Evolutionary conservation across 2,329 filamentous ascomycete species (phyloP).

Genomic region (Lecanosticta acicola): DNA sequence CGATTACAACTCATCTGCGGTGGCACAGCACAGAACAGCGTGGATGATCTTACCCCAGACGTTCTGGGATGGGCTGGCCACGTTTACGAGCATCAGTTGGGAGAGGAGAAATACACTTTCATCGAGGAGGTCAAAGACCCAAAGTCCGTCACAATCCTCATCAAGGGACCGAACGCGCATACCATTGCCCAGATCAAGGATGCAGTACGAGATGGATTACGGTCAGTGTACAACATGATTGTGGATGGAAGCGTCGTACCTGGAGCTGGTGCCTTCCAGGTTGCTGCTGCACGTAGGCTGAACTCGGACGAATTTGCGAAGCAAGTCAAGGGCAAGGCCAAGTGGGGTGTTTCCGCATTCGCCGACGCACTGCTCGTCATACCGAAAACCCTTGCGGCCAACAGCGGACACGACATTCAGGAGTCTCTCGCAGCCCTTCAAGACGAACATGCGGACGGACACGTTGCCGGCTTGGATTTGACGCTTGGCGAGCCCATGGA

Average conservation of each 20-base stretch:
- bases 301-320: conserved; percentile 81
- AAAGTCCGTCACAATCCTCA: conserved; percentile 94
- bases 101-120: conserved; percentile 99
- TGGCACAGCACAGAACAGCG: conserved; percentile 87
- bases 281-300: conserved; percentile 82
- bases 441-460: conserved; percentile 78
- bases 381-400: conserved; percentile 93
- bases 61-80: conserved; percentile 91
- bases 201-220: conserved; percentile 86
- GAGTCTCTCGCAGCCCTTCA: conserved; percentile 83
- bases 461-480: conserved; percentile 80
- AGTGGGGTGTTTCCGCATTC: conserved; percentile 92
- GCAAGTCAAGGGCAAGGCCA: conserved; percentile 94
- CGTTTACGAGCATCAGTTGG: conserved; percentile 94
- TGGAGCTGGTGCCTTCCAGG: conserved; percentile 90
- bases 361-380: conserved; percentile 92
- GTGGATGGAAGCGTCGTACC: conserved; percentile 96
- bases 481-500: conserved; percentile 90
- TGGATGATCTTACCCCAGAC: conserved; percentile 83
- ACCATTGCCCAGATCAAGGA: conserved; percentile 96
- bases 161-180: conserved; percentile 96
- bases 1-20: conserved; percentile 91
- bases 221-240: conserved; percentile 99
- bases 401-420: conserved; percentile 93
- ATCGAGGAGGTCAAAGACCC: conserved; percentile 97